Base-by-base conservation (phyloP, 148 eudicot genomes). In the Cornus kousa region DNA sequence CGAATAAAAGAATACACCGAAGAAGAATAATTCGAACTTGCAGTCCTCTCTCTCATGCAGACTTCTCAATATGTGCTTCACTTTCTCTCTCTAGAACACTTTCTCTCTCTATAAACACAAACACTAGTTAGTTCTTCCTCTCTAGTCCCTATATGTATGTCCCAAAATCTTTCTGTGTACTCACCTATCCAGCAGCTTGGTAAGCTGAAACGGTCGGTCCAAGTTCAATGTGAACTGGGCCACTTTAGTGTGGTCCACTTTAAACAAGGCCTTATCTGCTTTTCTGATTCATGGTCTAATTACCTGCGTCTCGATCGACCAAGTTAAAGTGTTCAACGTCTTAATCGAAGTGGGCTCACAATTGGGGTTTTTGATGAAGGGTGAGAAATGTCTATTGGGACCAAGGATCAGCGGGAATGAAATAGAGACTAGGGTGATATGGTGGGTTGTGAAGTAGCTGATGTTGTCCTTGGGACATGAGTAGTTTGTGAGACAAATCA, bases 21-120 rank as follows among this genome's bases (percentile, higher is more conserved):
- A 82, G 81, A 81, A 83, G 88, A 86, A 80, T 83, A 83, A 83
- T 82, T 82, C 81, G 83, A 82, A 77, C 81, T 82, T 85, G 85
- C 83, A 80, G 85, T 80, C 80, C 80, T 84, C 84, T 48, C 75
- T 62, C 9, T 67, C 74, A 72, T 46, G 78, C 68, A 75, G 79
- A 57, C 74, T 70, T 79, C 77, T 71, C 73, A 60, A 75, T 20
- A 70, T 37, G 37, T 50, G 48, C 50, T 43, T 68, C 74, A 14
- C 71, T 57, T 68, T 60, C 72, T 72, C 80, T 35, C 79, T 50
- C 70, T 67, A 22, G 23, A 19, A 35, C 37, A 35, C 14, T 20
- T 5, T 37, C 33, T 33, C 46, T 46, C 46, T 46, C 28, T 28
- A 28, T 1, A 28, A 28, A 28, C 1, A 28, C 28, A 28, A 28